Percentiles rank a stretch among this genome's conserved stretches.
These are phyloP conservation scores for Penicillium decumbens DNA, from an alignment of 2,329 filamentous ascomycete genomes.

Conservation along the genomic window DNA sequence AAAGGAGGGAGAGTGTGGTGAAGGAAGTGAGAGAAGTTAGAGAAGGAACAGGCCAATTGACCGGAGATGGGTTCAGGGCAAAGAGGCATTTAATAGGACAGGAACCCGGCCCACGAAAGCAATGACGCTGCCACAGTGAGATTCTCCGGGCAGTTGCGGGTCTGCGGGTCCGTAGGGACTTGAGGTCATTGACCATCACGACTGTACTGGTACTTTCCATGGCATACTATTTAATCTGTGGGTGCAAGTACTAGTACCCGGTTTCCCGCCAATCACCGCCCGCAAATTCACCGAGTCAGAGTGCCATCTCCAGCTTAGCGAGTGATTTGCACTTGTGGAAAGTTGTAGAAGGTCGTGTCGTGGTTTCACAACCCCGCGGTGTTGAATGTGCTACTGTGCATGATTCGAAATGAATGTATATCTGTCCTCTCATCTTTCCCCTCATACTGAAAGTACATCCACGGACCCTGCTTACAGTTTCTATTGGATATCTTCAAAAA, in stretches of 20 bases:
- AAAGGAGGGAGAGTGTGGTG: background rate
- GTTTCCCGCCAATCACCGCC: conserved; percentile 11
- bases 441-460: background rate
- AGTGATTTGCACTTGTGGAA: conserved; percentile 3
- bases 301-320: conserved; percentile 2
- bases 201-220: background rate
- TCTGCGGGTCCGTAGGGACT: conserved; percentile 7
- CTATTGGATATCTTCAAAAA: conserved; percentile 1
- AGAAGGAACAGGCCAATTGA: conserved; percentile 9
- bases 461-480: conserved; percentile 1
- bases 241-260: conserved; percentile 2
- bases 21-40: background rate
- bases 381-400: background rate
- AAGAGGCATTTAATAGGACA: conserved; percentile 4
- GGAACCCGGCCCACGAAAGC: background rate
- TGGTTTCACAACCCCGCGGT: background rate
- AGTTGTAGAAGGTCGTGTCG: conserved; percentile 6
- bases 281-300: background rate
- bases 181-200: conserved; percentile 11
- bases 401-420: background rate
- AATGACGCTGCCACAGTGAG: conserved; percentile 20
- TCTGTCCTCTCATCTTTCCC: background rate
- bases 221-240: accelerated
- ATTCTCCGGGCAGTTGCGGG: conserved; percentile 11
- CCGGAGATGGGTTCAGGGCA: conserved; percentile 7